Conservation (phyloP, 345 rosid species). For the Trapa incisa region DNA sequence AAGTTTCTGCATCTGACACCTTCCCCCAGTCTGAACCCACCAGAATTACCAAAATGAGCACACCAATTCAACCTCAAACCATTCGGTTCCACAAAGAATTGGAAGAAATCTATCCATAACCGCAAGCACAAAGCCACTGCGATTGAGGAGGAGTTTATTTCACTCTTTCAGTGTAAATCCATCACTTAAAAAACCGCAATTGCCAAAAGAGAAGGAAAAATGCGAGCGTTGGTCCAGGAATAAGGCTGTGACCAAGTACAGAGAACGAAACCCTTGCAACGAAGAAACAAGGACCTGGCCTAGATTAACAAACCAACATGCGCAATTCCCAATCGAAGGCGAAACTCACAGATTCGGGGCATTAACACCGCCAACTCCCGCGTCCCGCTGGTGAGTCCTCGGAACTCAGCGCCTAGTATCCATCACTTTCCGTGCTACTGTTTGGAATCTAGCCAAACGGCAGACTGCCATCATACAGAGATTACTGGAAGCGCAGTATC, state of each 20-base stretch:
- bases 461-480: no score
- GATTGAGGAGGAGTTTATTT: not conserved
- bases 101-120: not conserved
- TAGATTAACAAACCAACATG: not conserved
- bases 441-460: no score
- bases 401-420: not conserved
- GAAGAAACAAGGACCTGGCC: not conserved
- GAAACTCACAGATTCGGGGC: not conserved
- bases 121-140: not conserved
- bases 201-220: not conserved
- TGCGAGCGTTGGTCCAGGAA: not conserved
- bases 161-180: not conserved
- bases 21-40: not conserved
- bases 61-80: not conserved
- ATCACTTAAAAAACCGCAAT: not conserved
- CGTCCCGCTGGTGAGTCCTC: slow-evolving; percentile 4
- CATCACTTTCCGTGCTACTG: no score
- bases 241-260: not conserved
- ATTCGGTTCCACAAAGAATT: not conserved
- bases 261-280: not conserved
- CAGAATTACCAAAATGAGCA: not conserved
- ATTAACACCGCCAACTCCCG: not conserved
- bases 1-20: not conserved
- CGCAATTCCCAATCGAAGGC: not conserved
- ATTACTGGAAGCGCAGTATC: no score